These are phyloP conservation scores for Lachnum nothofagi DNA, from an alignment of 2,329 filamentous ascomycete genomes.

Conservation along the genomic window DNA sequence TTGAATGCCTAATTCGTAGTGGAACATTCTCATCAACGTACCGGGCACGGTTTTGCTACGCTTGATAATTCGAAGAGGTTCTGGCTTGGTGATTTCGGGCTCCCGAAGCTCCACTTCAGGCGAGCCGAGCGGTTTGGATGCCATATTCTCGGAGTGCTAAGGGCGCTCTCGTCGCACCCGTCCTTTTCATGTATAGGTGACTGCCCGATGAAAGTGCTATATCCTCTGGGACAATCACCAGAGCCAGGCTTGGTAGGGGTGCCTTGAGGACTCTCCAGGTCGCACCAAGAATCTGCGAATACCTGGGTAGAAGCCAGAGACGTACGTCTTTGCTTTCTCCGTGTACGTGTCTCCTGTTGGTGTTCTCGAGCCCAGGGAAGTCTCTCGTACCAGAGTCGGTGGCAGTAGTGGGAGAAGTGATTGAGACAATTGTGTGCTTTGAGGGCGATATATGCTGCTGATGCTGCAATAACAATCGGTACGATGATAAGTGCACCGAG, in stretches of 20 bases:
- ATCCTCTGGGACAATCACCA: no score
- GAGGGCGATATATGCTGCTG: constrained; percentile 31
- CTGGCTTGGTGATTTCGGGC: constrained; percentile 35
- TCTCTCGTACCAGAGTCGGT: constrained; percentile 20
- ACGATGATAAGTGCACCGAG: constrained; percentile 42
- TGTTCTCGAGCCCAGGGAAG: constrained; percentile 32
- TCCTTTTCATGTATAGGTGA: constrained; percentile 5
- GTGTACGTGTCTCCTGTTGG: constrained; percentile 23
- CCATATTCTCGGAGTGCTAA: constrained; percentile 32
- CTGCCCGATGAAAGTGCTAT: constrained; percentile 27
- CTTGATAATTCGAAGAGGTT: constrained; percentile 49
- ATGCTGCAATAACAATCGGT: constrained; percentile 39
- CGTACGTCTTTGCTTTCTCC: constrained; percentile 30
- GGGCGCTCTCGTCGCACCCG: constrained; percentile 5
- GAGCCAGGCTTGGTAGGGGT: constrained; percentile 1
- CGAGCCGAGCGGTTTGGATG: constrained; percentile 29
- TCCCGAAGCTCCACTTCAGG: constrained; percentile 33
- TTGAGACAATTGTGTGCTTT: constrained; percentile 26
- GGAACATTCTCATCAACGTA: no score
- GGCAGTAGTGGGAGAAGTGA: constrained; percentile 17
- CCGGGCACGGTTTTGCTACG: constrained; percentile 31
- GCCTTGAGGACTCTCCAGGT: constrained; percentile 34
- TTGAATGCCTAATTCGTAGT: no score
- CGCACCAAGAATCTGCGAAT: constrained; percentile 36
- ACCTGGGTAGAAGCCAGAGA: constrained; percentile 32